These are phyloP conservation scores for Apiospora arundinis DNA, from an alignment of 2,329 filamentous ascomycete genomes.

Conservation along the genomic window DNA sequence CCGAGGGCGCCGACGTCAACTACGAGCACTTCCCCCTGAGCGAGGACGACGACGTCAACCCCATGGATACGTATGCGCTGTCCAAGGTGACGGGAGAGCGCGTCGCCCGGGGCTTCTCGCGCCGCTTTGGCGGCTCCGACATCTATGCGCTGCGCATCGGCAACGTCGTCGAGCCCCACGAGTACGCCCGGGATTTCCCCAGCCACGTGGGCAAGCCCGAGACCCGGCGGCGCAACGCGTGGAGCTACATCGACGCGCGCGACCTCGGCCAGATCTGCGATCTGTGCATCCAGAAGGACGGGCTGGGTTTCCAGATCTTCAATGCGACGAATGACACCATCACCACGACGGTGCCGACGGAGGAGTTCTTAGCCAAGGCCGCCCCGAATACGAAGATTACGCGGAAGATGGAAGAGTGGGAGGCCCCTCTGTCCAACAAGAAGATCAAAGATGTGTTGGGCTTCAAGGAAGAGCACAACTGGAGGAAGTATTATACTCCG, in stretches of 20 bases:
- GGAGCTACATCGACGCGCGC: slow-evolving; percentile 67
- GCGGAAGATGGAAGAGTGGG: slow-evolving; percentile 61
- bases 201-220: slow-evolving; percentile 56
- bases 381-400: slow-evolving; percentile 58
- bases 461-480: slow-evolving; percentile 64
- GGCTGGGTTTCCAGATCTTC: slow-evolving; percentile 67
- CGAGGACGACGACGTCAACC: slow-evolving; percentile 64
- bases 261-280: slow-evolving; percentile 69
- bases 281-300: slow-evolving; percentile 56
- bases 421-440: slow-evolving; percentile 65
- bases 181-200: slow-evolving; percentile 61
- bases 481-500: slow-evolving; percentile 45
- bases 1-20: slow-evolving; percentile 59
- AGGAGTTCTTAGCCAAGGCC: slow-evolving; percentile 56
- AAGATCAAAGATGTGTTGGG: slow-evolving; percentile 66
- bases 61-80: slow-evolving; percentile 67
- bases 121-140: slow-evolving; percentile 58
- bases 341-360: slow-evolving; percentile 58
- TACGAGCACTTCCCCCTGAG: slow-evolving; percentile 64
- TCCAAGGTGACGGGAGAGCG: slow-evolving; percentile 66
- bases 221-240: slow-evolving; percentile 62
- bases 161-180: slow-evolving; percentile 66
- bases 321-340: slow-evolving; percentile 70
- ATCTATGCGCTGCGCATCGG: slow-evolving; percentile 68
- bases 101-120: slow-evolving; percentile 61